Base-by-base conservation (phyloP, 495 filamentous ascomycete species). In the Trichocladium antarcticum region DNA sequence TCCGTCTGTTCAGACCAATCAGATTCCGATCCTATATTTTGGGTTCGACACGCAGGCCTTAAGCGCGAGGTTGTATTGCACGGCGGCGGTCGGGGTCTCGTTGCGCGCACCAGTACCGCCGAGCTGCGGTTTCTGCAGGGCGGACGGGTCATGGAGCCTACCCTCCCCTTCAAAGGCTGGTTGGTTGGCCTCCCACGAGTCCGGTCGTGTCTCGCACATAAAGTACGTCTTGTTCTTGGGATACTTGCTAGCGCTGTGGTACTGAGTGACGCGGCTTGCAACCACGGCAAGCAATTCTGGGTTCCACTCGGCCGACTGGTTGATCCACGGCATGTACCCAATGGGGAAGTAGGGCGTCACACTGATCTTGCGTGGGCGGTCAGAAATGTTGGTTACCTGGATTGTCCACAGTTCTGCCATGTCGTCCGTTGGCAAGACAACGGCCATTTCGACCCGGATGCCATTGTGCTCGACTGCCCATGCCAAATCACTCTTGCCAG, bases 251-350 rank as follows among this genome's bases (percentile, higher is more conserved):
- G 72, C 71, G 56, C 74, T 76, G 47, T 78, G 75, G 59, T 78
- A 78, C 4, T 74, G 75, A 9, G 74, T 77, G 44, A 74, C 65
- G 47, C 68, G 68, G 62, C 60, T 75, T 38, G 62, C 69, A 24
- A 78, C 62, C 9, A 78, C 54, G 32, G 69, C 75, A 24, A 66
- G 60, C 14, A 78, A 59, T 17, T 76, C 67, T 15, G 53, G 10
- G 31, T 68, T 61, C 63, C 69, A 77, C 47, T 74, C 70, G 39
- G 69, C 75, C 27, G 69, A 71, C 55, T 78, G 75, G 61, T 76
- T 77, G 74, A 78, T 78, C 75, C 75, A 78, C 29, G 75, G 77
- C 72, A 75, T 76, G 63, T 76, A 76, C 22, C 75, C 75, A 50
- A 77, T 70, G 38, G 72, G 68, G 63, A 78, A 78, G 56, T 75